Evolutionary conservation across 2,329 filamentous ascomycete species (phyloP), one percentile per base, ranked within the genome.

Genomic region (Ascosphaera pollenicola): DNA sequence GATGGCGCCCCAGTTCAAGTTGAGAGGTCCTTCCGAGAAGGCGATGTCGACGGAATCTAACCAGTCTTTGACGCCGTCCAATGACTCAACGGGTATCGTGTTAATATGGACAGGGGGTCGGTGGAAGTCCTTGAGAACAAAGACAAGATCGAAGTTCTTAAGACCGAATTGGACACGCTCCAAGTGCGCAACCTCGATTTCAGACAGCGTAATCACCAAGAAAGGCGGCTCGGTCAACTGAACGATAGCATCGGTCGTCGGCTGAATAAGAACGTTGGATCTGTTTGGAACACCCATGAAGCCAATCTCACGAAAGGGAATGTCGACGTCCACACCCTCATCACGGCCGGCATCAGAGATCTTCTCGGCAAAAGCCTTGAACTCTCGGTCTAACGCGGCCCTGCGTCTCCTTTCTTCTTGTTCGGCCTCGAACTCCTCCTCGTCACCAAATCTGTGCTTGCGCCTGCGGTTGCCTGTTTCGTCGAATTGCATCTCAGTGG

Each of bases 91-190:
- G 0, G 89, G 91, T 45, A 98, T 95, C 5, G 89, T 98, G 62
- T 98, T 98, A 66, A 98, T 78, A 57, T 98, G 89, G 41, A 78
- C 79, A 1, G 87, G 87, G 2, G 82, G 61, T n/a, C 85, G 74
- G 40, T 79, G 73, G 59, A 93, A 95, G 61, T 98, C 89, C 53
- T 95, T 95, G 68, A 93, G 95, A 30, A 98, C 81, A 52, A 95
- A 85, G 16, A 98, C 89, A 58, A 98, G 75, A 60, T 98, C 89
- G 57, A 98, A 98, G 60, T 98, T 98, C 68, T 95, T 94, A 44
- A 98, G 69, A 26, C 89, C 91, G 52, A 98, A 98, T 61, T 87
- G 73, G 15, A 98, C 89, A 63, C 87, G 81, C 59, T 98, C 89
- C 42, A 98, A 65, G 61, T 98, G 89, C 13, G 89, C 89, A 48